Base-by-base conservation (phyloP, 73 alveolate species). In the Paramecium primaurelia region DNA sequence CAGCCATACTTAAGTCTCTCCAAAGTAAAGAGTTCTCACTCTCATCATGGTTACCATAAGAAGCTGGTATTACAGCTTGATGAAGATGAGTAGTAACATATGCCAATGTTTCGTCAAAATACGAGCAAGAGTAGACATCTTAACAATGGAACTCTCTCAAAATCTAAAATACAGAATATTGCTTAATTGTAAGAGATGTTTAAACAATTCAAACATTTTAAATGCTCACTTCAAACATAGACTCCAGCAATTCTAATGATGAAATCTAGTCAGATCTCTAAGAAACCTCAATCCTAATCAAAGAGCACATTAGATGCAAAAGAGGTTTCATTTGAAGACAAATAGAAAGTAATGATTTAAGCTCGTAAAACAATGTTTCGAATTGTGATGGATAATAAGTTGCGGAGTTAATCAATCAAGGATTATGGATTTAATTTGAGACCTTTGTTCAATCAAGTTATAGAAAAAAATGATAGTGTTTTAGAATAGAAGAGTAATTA, bases 311-410 rank as follows among this genome's bases (percentile, higher is more conserved):
- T 64, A 9, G 84, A 64, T 64, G 84, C 84, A 6, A 64, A 64
- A 20, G 84, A 64, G 47, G 51, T 64, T 11, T 64, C 84, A 64
- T 64, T 64, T 64, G 84, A 64, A 28, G 84, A 64, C 12, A 64
- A 64, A 34, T 6, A 64, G 47, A 64, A 64, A 64, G 28, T 64
- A 36, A 64, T 64, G 84, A 34, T 11, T 64, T 28, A 64, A 64
- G 25, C 84, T 0, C 45, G 84, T 8, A 64, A 64, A n/a, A 64
- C 84, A 8, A 64, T 64, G 84, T 64, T 7, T 28, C 42, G 47
- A 8, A 64, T 64, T 9, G 84, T 64, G 47, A 64, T 64, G 84
- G 84, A 64, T 64, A 64, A 64, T 64, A 64, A 64, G 84, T 64
- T 64, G 84, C 45, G 84, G 28, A 64, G 84, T 64, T 26, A 64